Conservation (phyloP, 768 basidiomycete species). For the Hygrophoropsis aurantiaca region DNA sequence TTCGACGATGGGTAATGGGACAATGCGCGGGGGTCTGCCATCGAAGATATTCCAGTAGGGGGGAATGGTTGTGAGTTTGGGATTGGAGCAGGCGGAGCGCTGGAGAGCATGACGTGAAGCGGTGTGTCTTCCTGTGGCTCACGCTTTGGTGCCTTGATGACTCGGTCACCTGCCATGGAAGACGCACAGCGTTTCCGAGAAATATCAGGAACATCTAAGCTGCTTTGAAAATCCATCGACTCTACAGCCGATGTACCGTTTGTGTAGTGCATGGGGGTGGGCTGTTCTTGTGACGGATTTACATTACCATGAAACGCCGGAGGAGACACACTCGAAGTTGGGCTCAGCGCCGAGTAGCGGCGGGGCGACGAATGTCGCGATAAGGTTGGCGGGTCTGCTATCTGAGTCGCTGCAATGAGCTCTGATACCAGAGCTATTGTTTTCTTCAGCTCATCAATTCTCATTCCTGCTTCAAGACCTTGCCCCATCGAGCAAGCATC, state of each 20-base stretch:
- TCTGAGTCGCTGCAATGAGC: slow-evolving; percentile 48
- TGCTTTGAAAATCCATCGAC: slow-evolving; percentile 24
- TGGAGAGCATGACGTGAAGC: slow-evolving; percentile 18
- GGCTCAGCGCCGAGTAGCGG: slow-evolving; percentile 14
- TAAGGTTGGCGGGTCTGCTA: slow-evolving; percentile 30
- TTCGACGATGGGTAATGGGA: slow-evolving; percentile 26
- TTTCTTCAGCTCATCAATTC: slow-evolving; percentile 56
- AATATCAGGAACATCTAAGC: slow-evolving; percentile 36
- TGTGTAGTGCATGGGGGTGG: slow-evolving; percentile 18
- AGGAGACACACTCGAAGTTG: slow-evolving; percentile 32
- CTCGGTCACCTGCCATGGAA: slow-evolving; percentile 44
- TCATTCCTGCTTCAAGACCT: slow-evolving; percentile 45
- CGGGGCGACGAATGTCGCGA: slow-evolving; percentile 32
- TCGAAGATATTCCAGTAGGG: slow-evolving; percentile 19
- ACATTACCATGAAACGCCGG: slow-evolving; percentile 19
- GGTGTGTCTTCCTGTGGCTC: slow-evolving; percentile 45
- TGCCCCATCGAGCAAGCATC: slow-evolving; percentile 48
- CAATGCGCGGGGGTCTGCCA: slow-evolving; percentile 20
- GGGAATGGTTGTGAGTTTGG: slow-evolving; percentile 23
- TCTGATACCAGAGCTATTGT: slow-evolving; percentile 54
- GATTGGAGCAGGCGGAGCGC: slow-evolving; percentile 17
- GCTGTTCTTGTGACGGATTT: slow-evolving; percentile 22
- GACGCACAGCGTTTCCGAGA: slow-evolving; percentile 54
- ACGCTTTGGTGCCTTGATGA: slow-evolving; percentile 47
- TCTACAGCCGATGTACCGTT: slow-evolving; percentile 2